These are phyloP conservation scores for Aspergillus luchuensis DNA, from an alignment of 2,329 filamentous ascomycete species.

Conservation along the genomic window DNA sequence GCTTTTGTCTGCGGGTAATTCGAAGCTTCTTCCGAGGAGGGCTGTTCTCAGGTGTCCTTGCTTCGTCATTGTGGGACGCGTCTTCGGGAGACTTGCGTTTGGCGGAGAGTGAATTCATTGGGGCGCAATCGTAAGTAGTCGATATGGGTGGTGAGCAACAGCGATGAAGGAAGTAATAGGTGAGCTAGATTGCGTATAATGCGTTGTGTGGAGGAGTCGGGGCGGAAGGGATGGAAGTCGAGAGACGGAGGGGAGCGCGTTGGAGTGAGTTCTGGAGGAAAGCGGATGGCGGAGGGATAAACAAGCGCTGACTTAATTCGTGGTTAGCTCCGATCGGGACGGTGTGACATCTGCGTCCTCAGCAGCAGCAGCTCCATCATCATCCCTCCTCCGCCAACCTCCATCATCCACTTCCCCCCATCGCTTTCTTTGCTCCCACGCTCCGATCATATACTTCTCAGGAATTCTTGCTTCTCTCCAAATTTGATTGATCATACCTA, in stretches of 20 bases:
- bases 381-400: constrained; percentile 13
- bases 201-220: constrained; percentile 4
- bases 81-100: constrained; percentile 47
- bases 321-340: constrained; percentile 21
- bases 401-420: constrained; percentile 12
- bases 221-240: constrained; percentile 9
- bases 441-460: not conserved
- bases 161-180: not conserved
- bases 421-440: constrained; percentile 6
- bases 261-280: constrained; percentile 10
- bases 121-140: constrained; percentile 1
- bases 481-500: not conserved
- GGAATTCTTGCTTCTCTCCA: not conserved
- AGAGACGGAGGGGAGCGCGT: constrained; percentile 15
- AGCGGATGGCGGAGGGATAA: constrained; percentile 41
- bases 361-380: constrained; percentile 19
- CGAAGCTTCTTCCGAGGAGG: constrained; percentile 65
- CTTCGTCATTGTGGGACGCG: constrained; percentile 51
- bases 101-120: constrained; percentile 41
- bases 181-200: not conserved
- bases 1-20: constrained; percentile 73
- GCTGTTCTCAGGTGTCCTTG: constrained; percentile 52
- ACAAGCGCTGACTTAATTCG: constrained; percentile 42
- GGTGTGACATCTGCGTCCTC: constrained; percentile 27
- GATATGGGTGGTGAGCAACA: not conserved